Evolutionary conservation across 495 filamentous ascomycete genomes (phyloP).

Genomic region (Aspergillus ellipticus): DNA sequence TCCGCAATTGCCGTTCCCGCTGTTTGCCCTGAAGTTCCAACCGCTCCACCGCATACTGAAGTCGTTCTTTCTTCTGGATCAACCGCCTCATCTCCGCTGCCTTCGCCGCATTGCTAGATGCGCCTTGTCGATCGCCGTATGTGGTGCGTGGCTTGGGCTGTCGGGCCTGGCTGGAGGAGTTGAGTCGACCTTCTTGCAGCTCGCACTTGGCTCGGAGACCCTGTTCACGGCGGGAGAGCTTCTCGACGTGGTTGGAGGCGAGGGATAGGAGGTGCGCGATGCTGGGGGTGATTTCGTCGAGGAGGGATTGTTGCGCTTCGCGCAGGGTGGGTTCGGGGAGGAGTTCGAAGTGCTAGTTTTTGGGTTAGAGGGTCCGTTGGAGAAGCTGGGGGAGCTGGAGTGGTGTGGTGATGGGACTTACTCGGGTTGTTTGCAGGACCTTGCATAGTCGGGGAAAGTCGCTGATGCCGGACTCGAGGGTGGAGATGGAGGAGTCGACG

Average conservation of each 20-base stretch:
- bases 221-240: slow-evolving; percentile 67
- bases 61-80: slow-evolving; percentile 70
- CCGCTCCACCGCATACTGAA: slow-evolving; percentile 73
- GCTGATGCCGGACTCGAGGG: slow-evolving; percentile 65
- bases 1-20: slow-evolving; percentile 71
- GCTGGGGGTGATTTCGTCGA: slow-evolving; percentile 71
- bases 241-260: slow-evolving; percentile 65
- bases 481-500: slow-evolving; percentile 70
- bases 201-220: slow-evolving; percentile 66
- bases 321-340: slow-evolving; percentile 65
- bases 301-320: slow-evolving; percentile 63
- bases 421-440: slow-evolving; percentile 67
- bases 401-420: slow-evolving; percentile 24
- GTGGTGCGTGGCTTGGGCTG: slow-evolving; percentile 23
- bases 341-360: slow-evolving; percentile 74
- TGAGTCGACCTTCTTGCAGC: slow-evolving; percentile 64
- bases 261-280: slow-evolving; percentile 62
- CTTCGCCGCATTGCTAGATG: slow-evolving; percentile 39
- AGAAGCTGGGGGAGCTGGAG: background rate
- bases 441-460: slow-evolving; percentile 73
- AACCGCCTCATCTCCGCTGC: slow-evolving; percentile 60
- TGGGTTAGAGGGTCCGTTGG: background rate
- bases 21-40: slow-evolving; percentile 64
- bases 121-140: slow-evolving; percentile 27
- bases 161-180: slow-evolving; percentile 31